phyloP scores from a whole-genome alignment of 2,329 filamentous ascomycete species.

The Drechslerella coelobrocha region DNA sequence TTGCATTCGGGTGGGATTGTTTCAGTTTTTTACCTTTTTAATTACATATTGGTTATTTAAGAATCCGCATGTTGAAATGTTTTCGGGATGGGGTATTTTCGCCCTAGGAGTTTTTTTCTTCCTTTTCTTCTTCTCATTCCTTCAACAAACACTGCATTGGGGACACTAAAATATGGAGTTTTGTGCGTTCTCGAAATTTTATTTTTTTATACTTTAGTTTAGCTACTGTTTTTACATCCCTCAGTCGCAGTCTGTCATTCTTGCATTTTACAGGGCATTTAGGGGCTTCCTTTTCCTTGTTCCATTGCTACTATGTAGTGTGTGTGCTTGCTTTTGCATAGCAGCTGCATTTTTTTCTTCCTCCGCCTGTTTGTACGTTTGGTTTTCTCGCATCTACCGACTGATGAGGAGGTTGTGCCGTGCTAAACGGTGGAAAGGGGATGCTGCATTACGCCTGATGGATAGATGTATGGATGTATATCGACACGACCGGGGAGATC shows the following conservation, averaged over 20 bases:
- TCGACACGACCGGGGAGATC: too few species aligned
- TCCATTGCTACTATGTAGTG: too few species aligned
- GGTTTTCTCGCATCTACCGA: too few species aligned
- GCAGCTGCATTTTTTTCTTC: too few species aligned
- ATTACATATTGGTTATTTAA: not conserved
- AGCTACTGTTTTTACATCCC: conserved; percentile 3
- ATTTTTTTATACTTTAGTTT: conserved; percentile 9
- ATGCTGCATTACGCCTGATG: too few species aligned
- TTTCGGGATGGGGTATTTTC: not conserved
- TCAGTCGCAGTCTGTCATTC: not conserved
- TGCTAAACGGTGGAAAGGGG: too few species aligned
- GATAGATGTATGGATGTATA: too few species aligned
- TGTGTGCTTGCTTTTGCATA: too few species aligned
- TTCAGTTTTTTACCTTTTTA: conserved; percentile 1
- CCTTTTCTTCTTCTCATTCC: conserved; percentile 20
- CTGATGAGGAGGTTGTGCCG: too few species aligned
- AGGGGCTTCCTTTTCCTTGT: too few species aligned
- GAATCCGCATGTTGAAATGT: not conserved
- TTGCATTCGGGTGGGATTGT: conserved; percentile 36
- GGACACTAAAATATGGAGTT: conserved; percentile 44
- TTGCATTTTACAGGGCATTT: too few species aligned
- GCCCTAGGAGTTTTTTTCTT: not conserved
- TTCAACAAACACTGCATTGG: conserved; percentile 24
- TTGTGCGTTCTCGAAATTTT: conserved; percentile 8
- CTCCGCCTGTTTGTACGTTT: too few species aligned